Percentiles rank a stretch among this genome's conserved stretches.
Evolutionary conservation across 306 rosid genomes (phyloP).

Genomic region (Medicago arabica): DNA sequence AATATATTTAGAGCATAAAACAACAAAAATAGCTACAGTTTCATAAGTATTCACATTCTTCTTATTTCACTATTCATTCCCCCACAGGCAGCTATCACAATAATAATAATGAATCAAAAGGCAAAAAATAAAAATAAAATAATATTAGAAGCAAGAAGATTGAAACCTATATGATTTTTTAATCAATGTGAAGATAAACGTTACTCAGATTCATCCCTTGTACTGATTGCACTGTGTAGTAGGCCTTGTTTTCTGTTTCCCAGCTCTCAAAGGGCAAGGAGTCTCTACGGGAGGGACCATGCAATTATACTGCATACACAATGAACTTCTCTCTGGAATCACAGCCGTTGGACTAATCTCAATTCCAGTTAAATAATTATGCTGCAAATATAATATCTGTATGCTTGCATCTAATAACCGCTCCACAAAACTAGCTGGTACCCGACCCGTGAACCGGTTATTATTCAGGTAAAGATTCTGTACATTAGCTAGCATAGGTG

Average conservation of each 20-base stretch:
- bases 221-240: slow-evolving; percentile 77
- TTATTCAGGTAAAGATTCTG: slow-evolving; percentile 86
- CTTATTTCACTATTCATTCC: slow-evolving; percentile 39
- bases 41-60: slow-evolving; percentile 60
- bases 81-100: slow-evolving; percentile 37
- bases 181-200: background rate
- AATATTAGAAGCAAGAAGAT: slow-evolving; percentile 21
- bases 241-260: slow-evolving; percentile 78
- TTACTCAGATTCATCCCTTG: slow-evolving; percentile 47
- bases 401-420: slow-evolving; percentile 72
- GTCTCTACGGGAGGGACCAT: slow-evolving; percentile 94
- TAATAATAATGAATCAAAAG: slow-evolving; percentile 43
- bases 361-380: slow-evolving; percentile 88
- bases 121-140: background rate
- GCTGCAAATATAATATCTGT: slow-evolving; percentile 86
- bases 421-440: slow-evolving; percentile 75
- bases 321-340: slow-evolving; percentile 83
- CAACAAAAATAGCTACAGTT: slow-evolving; percentile 32
- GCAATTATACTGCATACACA: slow-evolving; percentile 95
- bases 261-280: slow-evolving; percentile 85
- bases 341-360: slow-evolving; percentile 94
- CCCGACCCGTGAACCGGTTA: slow-evolving; percentile 86
- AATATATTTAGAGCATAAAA: background rate
- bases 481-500: slow-evolving; percentile 74
- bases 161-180: slow-evolving; percentile 26